Evolutionary conservation across 495 filamentous ascomycete genomes (phyloP), one percentile per base, ranked within the genome.

Genomic region (Aspergillus sparsus): DNA sequence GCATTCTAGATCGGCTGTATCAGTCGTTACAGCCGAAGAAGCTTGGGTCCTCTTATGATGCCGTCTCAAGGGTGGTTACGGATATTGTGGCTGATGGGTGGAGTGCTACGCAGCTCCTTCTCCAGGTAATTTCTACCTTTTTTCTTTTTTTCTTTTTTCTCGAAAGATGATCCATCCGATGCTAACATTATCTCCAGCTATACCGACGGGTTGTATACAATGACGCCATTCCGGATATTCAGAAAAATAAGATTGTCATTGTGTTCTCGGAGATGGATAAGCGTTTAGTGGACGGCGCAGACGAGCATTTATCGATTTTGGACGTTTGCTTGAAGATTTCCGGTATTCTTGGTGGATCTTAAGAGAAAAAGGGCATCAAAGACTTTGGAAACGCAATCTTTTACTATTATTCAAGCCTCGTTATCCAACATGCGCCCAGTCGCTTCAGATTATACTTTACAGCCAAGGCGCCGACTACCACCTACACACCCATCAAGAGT

Each of bases 81-180:
- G 88, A 95, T 69, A 85, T 98, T 80, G 88, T 97, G 59, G 93
- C 94, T 12, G 94, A 99, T 76, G 94, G 94, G 21, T 99, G 94
- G 95, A 96, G 91, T 75, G 94, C 93, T n/a, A 86, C 87, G 15
- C 94, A 98, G 76, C 80, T 95, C 16, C 78, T 97, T 47, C 71
- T 81, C 7, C 92, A 92, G 82, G 88, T 90, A 71, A 71, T 77
- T 70, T 16, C 15, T 27, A 5, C 50, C n/a, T 37, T 42, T 36
- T 6, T 49, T 41, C 3, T 37, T 47, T 18, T 12, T 36, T 57
- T 33, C 2, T 33, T 12, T 53, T 5, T 9, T 47, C 16, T 16
- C 15, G n/a, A 21, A 27, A 27, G 3, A 27, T 27, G 21, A 27
- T 27, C 21, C 1, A 27, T 27, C 21, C 21, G 21, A 27, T 27